Base-by-base conservation (phyloP, 495 filamentous ascomycete genomes). In the Letharia columbiana region DNA sequence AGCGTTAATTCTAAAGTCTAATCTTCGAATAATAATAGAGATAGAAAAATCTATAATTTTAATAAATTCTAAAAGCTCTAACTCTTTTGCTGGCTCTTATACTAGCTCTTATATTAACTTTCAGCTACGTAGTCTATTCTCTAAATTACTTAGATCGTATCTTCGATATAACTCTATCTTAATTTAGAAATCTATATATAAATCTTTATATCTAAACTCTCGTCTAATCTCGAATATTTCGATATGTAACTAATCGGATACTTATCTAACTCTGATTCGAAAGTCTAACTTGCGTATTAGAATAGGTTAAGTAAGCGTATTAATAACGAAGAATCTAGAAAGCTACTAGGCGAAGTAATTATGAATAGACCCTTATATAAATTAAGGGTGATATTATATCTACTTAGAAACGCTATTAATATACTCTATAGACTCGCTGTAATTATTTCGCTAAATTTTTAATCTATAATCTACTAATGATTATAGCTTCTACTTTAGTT, bases 1-100 rank as follows among this genome's bases (percentile, higher is more conserved):
- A 9, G 11, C 60, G 39, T 61, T 61, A 13, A 61, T 61, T 61
- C 41, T 61, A 61, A 42, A 61, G 41, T 61, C 60, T 61, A 5
- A 40, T 11, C 20, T 44, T 45, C 18, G 39, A 42, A 61, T 15
- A 12, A 61, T 61, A 40, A 61, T 5, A 42, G 41, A 15, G 41
- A 9, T 13, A 45, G n/a, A 9, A 42, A 61, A 61, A 41, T 44
- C 60, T 45, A 9, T n/a, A 12, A 61, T 61, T 42, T 61, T 41
- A 45, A 61, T 61, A 15, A 61, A 61, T 42, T 47, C 23, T 61
- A 9, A 61, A 61, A 31, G 23, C 41, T 42, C 17, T 42, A 6
- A 15, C 13, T 61, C 35, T 44, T 61, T 37, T 37, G 37, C 37
- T 23, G n/a, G 20, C n/a, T 56, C 9, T 18, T 59, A 39, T 33